Evolutionary conservation across 2,329 filamentous ascomycete species (phyloP).

Genomic region (Akanthomyces lecanii): DNA sequence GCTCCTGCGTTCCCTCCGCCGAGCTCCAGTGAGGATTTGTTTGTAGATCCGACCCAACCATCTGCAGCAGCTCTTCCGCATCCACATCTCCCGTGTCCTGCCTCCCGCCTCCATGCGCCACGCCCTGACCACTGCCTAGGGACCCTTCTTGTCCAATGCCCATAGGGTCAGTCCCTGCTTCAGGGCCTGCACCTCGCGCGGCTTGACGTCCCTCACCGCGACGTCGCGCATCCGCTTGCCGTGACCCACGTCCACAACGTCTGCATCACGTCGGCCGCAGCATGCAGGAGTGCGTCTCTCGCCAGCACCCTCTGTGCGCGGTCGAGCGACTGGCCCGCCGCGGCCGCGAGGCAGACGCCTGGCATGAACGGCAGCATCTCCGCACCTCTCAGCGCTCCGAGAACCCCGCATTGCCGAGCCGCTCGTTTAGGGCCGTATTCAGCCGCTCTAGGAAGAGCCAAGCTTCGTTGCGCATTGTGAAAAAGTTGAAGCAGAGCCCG

Average conservation of each 20-base stretch:
- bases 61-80: too few species aligned
- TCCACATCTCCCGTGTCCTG: too few species aligned
- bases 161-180: neutral
- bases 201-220: neutral
- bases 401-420: neutral
- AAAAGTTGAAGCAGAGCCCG: neutral
- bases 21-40: too few species aligned
- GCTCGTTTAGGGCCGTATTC: neutral
- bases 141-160: neutral
- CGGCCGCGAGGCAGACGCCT: slow-evolving; percentile 5
- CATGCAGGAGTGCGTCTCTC: neutral
- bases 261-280: neutral
- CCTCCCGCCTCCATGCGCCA: too few species aligned
- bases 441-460: slow-evolving; percentile 1
- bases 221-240: neutral
- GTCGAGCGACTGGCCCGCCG: neutral
- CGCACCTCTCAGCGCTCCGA: too few species aligned
- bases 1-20: too few species aligned
- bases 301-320: neutral
- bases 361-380: neutral
- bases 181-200: neutral
- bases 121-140: too few species aligned
- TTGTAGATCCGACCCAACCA: too few species aligned
- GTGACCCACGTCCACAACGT: neutral
- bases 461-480: slow-evolving; percentile 6